Evolutionary conservation across 2,329 filamentous ascomycete species (phyloP).

Genomic region (Acrocalymma vagum): DNA sequence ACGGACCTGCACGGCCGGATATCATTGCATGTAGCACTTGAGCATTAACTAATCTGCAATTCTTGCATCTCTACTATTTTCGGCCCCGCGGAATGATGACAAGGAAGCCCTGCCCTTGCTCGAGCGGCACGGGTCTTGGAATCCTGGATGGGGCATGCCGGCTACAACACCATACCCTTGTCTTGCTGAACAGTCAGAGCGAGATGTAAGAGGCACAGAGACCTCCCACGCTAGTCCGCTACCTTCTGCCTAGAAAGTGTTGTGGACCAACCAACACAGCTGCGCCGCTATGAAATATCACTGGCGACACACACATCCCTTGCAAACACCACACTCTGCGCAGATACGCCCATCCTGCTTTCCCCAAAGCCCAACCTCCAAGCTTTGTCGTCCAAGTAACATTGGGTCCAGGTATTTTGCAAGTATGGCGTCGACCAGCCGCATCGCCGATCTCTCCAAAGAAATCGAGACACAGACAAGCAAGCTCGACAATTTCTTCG

Average conservation of each 20-base stretch:
- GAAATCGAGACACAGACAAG: slow-evolving; percentile 16
- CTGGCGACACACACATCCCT: slow-evolving; percentile 1
- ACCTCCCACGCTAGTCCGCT: slow-evolving; percentile 1
- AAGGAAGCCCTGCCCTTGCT: slow-evolving; percentile 5
- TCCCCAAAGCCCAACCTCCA: slow-evolving; percentile 7
- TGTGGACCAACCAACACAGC: slow-evolving; percentile 8
- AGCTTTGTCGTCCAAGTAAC: slow-evolving; percentile 12
- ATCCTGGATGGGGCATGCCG: slow-evolving; percentile 1
- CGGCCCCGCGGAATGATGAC: slow-evolving; percentile 1
- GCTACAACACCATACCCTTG: neutral
- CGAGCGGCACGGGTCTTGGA: slow-evolving; percentile 3
- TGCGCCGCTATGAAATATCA: slow-evolving; percentile 8
- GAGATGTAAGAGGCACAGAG: no score
- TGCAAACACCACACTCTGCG: slow-evolving; percentile 9
- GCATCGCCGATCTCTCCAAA: slow-evolving; percentile 16
- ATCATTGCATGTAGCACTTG: no score
- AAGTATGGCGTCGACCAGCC: slow-evolving; percentile 17
- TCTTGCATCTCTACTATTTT: neutral
- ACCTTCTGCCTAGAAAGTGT: slow-evolving; percentile 10
- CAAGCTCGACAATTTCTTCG: slow-evolving; percentile 19
- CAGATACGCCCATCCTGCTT: slow-evolving; percentile 9
- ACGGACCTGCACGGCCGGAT: no score
- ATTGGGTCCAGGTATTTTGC: slow-evolving; percentile 9
- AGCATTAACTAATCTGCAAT: no score
- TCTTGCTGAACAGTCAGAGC: neutral